Conservation (phyloP, 352 stramenopile genomes). For the Globisporangium uncinulatum region DNA sequence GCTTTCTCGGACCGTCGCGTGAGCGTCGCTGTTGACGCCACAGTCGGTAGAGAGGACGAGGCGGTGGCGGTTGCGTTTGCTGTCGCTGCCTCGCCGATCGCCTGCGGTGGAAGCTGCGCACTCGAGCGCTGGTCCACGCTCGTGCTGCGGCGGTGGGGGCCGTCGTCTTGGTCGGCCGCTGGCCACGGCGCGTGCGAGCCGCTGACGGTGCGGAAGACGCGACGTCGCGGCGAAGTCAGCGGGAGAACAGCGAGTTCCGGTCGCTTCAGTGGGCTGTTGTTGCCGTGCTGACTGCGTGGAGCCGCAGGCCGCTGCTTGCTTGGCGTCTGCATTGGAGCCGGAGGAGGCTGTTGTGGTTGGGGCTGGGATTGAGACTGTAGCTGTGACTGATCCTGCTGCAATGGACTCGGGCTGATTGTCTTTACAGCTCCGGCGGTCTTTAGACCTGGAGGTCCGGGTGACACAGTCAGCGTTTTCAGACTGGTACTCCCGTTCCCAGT, state of each 20-base stretch:
- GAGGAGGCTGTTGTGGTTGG: not conserved
- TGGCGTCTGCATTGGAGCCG: not conserved
- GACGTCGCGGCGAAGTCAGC: constrained; percentile 15
- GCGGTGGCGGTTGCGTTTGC: not conserved
- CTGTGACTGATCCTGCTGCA: too few species aligned
- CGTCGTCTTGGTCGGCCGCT: constrained; percentile 4
- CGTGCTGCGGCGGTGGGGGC: constrained; percentile 7
- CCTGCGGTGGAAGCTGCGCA: not conserved
- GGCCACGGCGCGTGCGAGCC: constrained; percentile 2
- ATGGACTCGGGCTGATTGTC: too few species aligned
- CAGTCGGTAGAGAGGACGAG: not conserved
- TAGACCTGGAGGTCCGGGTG: too few species aligned
- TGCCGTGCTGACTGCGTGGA: constrained; percentile 5
- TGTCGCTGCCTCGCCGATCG: not conserved
- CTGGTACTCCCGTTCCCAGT: too few species aligned
- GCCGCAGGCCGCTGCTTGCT: not conserved
- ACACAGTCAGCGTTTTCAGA: too few species aligned
- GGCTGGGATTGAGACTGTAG: not conserved
- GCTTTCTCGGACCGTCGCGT: not conserved
- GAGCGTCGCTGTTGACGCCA: not conserved
- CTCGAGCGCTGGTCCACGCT: constrained; percentile 5
- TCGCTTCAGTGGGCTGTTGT: not conserved
- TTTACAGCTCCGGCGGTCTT: too few species aligned
- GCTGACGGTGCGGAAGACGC: constrained; percentile 9
- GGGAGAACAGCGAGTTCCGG: constrained; percentile 6